Percentiles rank a stretch among this genome's conserved stretches.
Evolutionary conservation across 2,329 filamentous ascomycete genomes (phyloP).

Genomic region (Cladosporium phlei): DNA sequence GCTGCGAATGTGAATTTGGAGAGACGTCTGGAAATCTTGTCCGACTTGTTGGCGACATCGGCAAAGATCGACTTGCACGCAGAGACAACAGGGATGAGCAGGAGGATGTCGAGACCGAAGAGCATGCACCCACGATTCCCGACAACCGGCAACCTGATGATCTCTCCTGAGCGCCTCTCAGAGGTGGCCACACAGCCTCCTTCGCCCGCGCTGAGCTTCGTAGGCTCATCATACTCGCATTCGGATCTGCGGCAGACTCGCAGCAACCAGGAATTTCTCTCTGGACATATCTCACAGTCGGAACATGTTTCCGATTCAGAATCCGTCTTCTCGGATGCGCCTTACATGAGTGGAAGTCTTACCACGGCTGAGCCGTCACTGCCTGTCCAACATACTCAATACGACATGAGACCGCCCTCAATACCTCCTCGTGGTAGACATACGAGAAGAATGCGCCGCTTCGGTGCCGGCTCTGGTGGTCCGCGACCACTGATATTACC

Average conservation of each 20-base stretch:
- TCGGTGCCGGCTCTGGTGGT: constrained; percentile 31
- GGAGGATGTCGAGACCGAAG: constrained; percentile 28
- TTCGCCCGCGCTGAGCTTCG: constrained; percentile 12
- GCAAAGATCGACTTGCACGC: constrained; percentile 33
- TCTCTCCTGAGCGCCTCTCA: constrained; percentile 25
- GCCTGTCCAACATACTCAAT: constrained; percentile 1
- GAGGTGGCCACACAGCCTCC: constrained; percentile 2
- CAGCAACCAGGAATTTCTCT: constrained; percentile 5
- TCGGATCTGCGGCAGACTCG: constrained; percentile 8
- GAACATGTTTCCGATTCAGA: constrained; percentile 18
- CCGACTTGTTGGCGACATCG: constrained; percentile 34
- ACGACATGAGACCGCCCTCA: constrained; percentile 16
- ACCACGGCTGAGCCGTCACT: constrained; percentile 13
- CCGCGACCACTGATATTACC: constrained; percentile 34
- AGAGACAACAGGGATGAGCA: constrained; percentile 22
- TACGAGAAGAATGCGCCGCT: constrained; percentile 31
- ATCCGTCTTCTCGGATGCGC: constrained; percentile 20
- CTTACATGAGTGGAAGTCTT: constrained; percentile 16
- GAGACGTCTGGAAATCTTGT: constrained; percentile 35
- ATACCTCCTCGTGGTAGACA: constrained; percentile 18
- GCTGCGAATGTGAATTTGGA: constrained; percentile 35
- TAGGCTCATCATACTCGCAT: neutral
- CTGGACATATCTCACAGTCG: constrained; percentile 12
- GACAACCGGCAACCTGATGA: constrained; percentile 27
- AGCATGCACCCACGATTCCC: constrained; percentile 34